Evolutionary conservation across 225 moss, liverwort and hornwort genomes (phyloP), one percentile per base, ranked within the genome.

Genomic region (Marchantia paleacea): DNA sequence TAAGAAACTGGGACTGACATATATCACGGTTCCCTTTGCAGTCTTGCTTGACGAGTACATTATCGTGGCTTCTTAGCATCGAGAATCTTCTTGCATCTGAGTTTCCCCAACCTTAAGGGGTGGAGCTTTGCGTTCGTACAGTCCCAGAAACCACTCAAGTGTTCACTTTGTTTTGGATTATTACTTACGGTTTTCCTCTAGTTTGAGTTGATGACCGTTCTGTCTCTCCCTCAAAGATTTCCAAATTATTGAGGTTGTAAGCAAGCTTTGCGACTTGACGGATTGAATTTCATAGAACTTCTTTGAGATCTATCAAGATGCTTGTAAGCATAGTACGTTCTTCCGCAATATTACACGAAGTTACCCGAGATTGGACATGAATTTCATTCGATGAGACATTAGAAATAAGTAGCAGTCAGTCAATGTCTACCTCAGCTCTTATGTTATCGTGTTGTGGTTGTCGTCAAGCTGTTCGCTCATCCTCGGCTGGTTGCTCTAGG

Each of bases 1-100:
- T 97, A 83, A 66, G 72, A 18, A 31, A 72, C 73, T 48, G 26
- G 31, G 29, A 20, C 10, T 39, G 39, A 39, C 5, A 39, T 39
- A 39, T 39, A 39, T 39, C 39, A 39, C 39, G 39, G 39, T 39
- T 39, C 39, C 39, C 39, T 39, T 39, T 39, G 39, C 39, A 39
- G 39, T 39, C 2, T 39, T 39, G 39, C 2, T 39, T 39, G 39
- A 39, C 39, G 39, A 39, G 39, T 39, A 39, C 39, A 39, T 39
- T 5, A 39, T 39, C 39, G 39, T 39, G 39, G 39, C 39, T 39
- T 39, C 39, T 39, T 39, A 39, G 39, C 39, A 2, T 39, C 39
- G 39, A 39, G 5, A 39, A 39, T 39, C 39, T 39, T 39, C 39
- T 39, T 39, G 39, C 39, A 2, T 39, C 39, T 39, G 39, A 39